Base-by-base conservation (phyloP, 306 rosid species). In the Cercis canadensis region DNA sequence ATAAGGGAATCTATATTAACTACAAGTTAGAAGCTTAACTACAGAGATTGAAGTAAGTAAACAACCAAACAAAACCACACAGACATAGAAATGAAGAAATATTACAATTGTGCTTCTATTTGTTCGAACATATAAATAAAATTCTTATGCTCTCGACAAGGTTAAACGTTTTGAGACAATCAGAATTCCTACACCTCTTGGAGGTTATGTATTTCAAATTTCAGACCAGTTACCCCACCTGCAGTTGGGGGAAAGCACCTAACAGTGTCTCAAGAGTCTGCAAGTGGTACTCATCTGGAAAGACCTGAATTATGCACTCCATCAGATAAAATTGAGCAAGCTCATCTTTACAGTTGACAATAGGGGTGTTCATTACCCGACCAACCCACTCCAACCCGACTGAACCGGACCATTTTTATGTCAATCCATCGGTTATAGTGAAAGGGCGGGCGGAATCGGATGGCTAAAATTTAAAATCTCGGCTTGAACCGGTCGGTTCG, bases 241-340 rank as follows among this genome's bases (percentile, higher is more conserved):
- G 96, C 82, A 94, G 89, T 80, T 90, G 98, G 53, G 97, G 98
- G 81, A 83, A 90, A 80, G 96, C 94, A 67, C 89, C 82, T 77
- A 94, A 75, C 62, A 94, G 80, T 16, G 85, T 90, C 76, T 93
- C 94, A 56, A 94, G 90, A 40, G 97, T 90, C 81, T 89, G 96
- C 82, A 90, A 81, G 78, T 93, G 98, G 74, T 90, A 87, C 76
- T 88, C 96, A 75, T 94, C 96, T 11, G 98, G 98, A 75, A 94
- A 94, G 65, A 90, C 98, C 77, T 94, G 98, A 69, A 90, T 94
- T 77, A 94, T 89, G 88, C 98, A 90, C 73, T 90, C 96, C 96
- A 94, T 94, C 79, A 94, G 77, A 80, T 94, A 94, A 85, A 80
- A 87, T 77, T 94, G 98, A 60, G 97, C 94, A 72, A 94, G 88